Percentiles rank a stretch among this genome's conserved stretches.
Conservation (phyloP, 345 rosid genomes). For the Barbarea vulgaris region DNA sequence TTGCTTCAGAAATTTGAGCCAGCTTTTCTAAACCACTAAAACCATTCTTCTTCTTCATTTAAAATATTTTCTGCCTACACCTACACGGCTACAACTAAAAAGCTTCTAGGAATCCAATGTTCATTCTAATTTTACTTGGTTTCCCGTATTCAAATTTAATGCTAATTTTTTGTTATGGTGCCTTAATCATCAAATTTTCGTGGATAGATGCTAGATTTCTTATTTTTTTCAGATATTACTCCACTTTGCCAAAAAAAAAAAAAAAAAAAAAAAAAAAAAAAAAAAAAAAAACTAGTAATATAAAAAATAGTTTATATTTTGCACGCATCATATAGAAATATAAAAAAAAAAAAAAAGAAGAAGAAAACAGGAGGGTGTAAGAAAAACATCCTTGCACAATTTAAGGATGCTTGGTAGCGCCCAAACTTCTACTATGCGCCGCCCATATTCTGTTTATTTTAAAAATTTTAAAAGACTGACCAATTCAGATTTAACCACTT, state of each 20-base stretch:
- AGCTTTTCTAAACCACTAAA: constrained; percentile 49
- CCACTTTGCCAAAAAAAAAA: neutral
- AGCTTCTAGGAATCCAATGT: constrained; percentile 71
- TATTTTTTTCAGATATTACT: neutral
- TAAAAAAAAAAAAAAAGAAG: neutral
- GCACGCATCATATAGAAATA: neutral
- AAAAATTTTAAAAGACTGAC: constrained; percentile 21
- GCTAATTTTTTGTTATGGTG: neutral
- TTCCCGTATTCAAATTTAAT: constrained; percentile 4
- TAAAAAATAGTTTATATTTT: too few relatives aligned
- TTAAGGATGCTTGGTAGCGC: constrained; percentile 35
- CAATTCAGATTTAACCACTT: constrained; percentile 26
- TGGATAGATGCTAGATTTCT: neutral
- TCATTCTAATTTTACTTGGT: constrained; percentile 16
- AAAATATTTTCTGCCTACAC: constrained; percentile 26
- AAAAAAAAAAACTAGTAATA: neutral
- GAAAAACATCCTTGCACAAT: constrained; percentile 1
- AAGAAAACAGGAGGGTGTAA: neutral
- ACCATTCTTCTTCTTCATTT: constrained; percentile 39
- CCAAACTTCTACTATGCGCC: constrained; percentile 31
- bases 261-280: too few relatives aligned
- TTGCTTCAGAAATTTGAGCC: constrained; percentile 53
- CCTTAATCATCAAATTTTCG: neutral
- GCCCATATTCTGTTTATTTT: constrained; percentile 16
- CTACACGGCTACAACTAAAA: constrained; percentile 34